Base-by-base conservation (phyloP, 2,329 filamentous ascomycete genomes). In the Teratosphaeria nubilosa region DNA sequence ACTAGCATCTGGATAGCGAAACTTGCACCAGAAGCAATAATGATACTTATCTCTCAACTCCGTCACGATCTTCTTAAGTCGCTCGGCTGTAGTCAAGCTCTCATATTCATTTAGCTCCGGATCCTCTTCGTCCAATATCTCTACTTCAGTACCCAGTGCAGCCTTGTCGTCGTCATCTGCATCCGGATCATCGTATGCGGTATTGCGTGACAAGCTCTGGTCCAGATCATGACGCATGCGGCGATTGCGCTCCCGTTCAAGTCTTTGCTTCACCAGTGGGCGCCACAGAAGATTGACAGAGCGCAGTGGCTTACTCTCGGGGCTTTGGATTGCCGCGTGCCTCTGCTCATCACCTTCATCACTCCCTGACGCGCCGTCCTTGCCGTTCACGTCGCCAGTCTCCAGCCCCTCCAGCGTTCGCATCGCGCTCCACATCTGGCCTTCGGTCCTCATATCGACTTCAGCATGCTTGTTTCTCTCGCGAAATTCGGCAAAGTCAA, bases 21-120 rank as follows among this genome's bases (percentile, higher is more conserved):
- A 87, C 72, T 96, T 97, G 75, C 94, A 99, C 88, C 91, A 99
- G 71, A 96, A 96, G 75, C 94, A 99, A 71, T 99, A 99, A 51
- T 79, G 74, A 68, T 90, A 83, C 68, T 82, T 81, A 54, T 84
- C 77, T 41, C 94, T 82, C 56, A 99, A 72, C 72, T 88, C 85
- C 20, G 75, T 71, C 10, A 96, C 80, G 14, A 95, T 72, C 64
- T 78, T 83, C 9, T 77, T 75, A 61, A 97, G 74, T 63, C 84
- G 82, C 66, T 95, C 87, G 1, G 76, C 76, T 1, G 84, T 77
- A 24, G 85, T 81, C 51, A 92, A 75, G 1, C 80, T 82, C 67
- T 91, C 85, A 66, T 95, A 96, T 58, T 83, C 86, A 30, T 91
- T 86, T 58, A 97, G 75, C 70, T 96, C 91, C 5, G 80, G 70